Evolutionary conservation across 345 rosid species (phyloP).

Genomic region (Geranium rotundifolium): DNA sequence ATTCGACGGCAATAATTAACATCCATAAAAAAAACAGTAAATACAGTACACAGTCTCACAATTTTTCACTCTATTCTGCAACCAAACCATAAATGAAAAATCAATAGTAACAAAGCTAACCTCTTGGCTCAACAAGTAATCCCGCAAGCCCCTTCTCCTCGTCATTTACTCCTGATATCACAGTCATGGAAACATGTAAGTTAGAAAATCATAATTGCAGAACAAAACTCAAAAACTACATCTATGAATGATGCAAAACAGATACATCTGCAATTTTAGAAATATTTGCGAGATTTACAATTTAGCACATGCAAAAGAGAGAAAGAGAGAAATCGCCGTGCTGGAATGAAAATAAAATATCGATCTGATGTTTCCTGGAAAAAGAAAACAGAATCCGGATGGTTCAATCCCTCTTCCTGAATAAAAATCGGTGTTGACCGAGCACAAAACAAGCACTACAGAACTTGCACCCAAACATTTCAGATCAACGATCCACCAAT

Average conservation of each 20-base stretch:
- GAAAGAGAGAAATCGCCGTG: too few species aligned
- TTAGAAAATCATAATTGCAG: too few species aligned
- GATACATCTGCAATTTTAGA: too few species aligned
- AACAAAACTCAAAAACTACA: too few species aligned
- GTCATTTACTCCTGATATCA: constrained; percentile 31
- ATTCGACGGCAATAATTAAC: neutral
- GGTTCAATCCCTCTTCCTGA: neutral
- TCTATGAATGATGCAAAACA: too few species aligned
- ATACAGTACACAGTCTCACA: neutral
- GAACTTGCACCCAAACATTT: neutral
- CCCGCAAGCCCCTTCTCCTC: constrained; percentile 28
- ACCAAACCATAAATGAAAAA: neutral
- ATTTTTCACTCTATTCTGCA: neutral
- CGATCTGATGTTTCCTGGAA: neutral
- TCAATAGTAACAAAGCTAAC: constrained; percentile 11
- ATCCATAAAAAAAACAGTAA: neutral
- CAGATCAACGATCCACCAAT: constrained; percentile 12
- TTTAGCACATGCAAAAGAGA: neutral
- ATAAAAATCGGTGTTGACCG: neutral
- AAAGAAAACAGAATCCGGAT: neutral
- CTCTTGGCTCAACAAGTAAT: constrained; percentile 35
- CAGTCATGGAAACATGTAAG: constrained; percentile 13
- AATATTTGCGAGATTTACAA: neutral
- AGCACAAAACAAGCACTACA: neutral
- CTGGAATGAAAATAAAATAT: too few species aligned